Percentiles rank a stretch among this genome's conserved stretches.
Conservation (phyloP, 441 rosid genomes). For the Pelargonium myrrhifolium region DNA sequence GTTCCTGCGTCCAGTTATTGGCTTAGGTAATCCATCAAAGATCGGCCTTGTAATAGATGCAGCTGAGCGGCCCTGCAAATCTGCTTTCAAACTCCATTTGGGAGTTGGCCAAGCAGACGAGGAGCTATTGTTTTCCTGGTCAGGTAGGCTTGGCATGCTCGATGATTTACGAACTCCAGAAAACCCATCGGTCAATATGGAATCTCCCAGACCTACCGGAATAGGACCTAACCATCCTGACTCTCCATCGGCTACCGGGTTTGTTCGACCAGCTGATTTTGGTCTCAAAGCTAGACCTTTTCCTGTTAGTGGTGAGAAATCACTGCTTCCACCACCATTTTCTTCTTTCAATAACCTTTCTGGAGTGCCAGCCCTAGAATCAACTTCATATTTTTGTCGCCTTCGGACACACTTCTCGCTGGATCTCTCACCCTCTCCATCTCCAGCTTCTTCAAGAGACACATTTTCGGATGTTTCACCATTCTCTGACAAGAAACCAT, state of each 20-base stretch:
- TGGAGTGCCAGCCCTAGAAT: slow-evolving; percentile 30
- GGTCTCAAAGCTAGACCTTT: slow-evolving; percentile 47
- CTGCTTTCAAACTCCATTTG: slow-evolving; percentile 57
- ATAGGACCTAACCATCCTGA: slow-evolving; percentile 36
- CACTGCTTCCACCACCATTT: slow-evolving; percentile 33
- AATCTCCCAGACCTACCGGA: slow-evolving; percentile 42
- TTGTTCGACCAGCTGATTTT: slow-evolving; percentile 43
- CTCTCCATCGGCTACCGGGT: slow-evolving; percentile 30
- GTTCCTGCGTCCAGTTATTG: slow-evolving; percentile 47
- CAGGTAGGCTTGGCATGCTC: slow-evolving; percentile 56
- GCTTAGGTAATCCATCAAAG: slow-evolving; percentile 64
- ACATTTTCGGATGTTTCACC: slow-evolving; percentile 21
- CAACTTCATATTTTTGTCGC: slow-evolving; percentile 49
- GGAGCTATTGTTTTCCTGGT: slow-evolving; percentile 33
- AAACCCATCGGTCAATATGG: slow-evolving; percentile 32
- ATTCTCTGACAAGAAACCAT: slow-evolving; percentile 21
- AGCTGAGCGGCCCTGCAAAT: slow-evolving; percentile 47
- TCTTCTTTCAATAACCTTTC: slow-evolving; percentile 52
- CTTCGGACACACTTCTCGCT: slow-evolving; percentile 45
- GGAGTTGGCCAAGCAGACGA: slow-evolving; percentile 50
- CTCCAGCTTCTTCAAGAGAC: slow-evolving; percentile 36
- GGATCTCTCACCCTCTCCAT: slow-evolving; percentile 41
- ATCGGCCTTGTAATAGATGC: slow-evolving; percentile 50
- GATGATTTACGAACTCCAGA: slow-evolving; percentile 51
- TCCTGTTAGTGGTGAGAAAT: slow-evolving; percentile 35